Evolutionary conservation across 345 rosid genomes (phyloP), one percentile per base, ranked within the genome.

Genomic region (Excoecaria cochinchinensis): DNA sequence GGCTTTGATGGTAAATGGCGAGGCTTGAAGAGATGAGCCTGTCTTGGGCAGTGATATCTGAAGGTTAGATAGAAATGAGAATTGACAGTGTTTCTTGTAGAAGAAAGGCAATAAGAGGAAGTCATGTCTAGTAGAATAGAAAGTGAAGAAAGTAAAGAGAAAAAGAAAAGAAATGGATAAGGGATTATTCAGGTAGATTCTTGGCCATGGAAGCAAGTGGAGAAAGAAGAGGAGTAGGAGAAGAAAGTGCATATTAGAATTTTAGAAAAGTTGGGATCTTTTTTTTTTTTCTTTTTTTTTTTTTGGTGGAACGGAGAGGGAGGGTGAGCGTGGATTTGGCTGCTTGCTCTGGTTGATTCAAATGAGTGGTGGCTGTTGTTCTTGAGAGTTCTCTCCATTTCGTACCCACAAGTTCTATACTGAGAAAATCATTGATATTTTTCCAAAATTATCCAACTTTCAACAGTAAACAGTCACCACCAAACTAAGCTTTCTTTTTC

Each of bases 81-180:
- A 60, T 86, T 76, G 75, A 76, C 22, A 74, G 79, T 72, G 81
- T 87, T 87, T 79, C 88, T 84, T 42, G 87, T 77, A 55, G 88
- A 89, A 78, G 90, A 86, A 67, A 86, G 80, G 79, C 87, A 77
- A 71, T 82, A 87, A 73, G 90, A 81, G 74, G 89, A 88, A 87
- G 90, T 82, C 98, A 93, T 93, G 79, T 60, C 63, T 25, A n/a
- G 67, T 7, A 31, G 75, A 52, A 47, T 69, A 50, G 38, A 38
- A 6, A 50, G 5, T 14, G 8, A n/a, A 51, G 44, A 38, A 6
- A 50, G 5, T 14, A 5, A 25, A 58, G 44, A 52, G 39, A 24
- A 10, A 70, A 66, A 56, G 19, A 22, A 55, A 17, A 31, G 31
- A 31, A 39, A 71, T 25, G 67, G 80, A 57, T 47, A 17, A 66